Base-by-base conservation (phyloP, 2,329 filamentous ascomycete species). In the Chrysoporthe deuterocubensis region DNA sequence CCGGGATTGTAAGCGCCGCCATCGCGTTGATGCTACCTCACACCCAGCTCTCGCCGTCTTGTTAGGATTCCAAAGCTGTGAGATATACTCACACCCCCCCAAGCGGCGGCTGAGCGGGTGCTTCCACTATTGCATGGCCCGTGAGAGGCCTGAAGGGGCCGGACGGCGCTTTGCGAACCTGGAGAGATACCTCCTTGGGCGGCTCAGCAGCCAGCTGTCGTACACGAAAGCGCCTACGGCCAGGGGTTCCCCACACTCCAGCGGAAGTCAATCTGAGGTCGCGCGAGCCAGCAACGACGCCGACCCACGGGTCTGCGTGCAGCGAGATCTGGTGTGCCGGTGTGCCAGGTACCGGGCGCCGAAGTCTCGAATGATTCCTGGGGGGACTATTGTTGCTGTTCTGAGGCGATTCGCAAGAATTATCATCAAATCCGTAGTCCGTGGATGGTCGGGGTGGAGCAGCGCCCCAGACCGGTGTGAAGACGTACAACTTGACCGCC, bases 391-490 rank as follows among this genome's bases (percentile, higher is more conserved):
- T 37, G 52, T 37, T 21, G 46, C 7, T 8, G 7, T 40, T 4
- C 4, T 42, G 60, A 62, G 14, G 60, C 26, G 16, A 37, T 21
- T 44, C 16, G 32, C 21, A 37, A 48, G 16, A 21, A 21, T 40
- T 13, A 57, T 16, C 34, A 37, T 40, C 8, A 7, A 13, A 40
- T 13, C n/a, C 18, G 26, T 57, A 57, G 34, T 16, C 14, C 13
- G 8, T 40, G 32, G 34, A 9, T 57, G 54, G 34, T 40, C 14
- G 43, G 37, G 37, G 42, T 63, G 61, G 46, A 63, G 50, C 63
- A 43, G 26, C 4, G 54, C 56, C 21, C 42, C 63, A 57, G 52
- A 65, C 63, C 63, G 63, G 63, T 65, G 63, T 37, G 54, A 58
- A 60, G 8, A 18, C 11, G n/a, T 18, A 40, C n/a, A 18, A 56